Evolutionary conservation across 495 filamentous ascomycete genomes (phyloP).

Genomic region (Annulohypoxylon stygium): DNA sequence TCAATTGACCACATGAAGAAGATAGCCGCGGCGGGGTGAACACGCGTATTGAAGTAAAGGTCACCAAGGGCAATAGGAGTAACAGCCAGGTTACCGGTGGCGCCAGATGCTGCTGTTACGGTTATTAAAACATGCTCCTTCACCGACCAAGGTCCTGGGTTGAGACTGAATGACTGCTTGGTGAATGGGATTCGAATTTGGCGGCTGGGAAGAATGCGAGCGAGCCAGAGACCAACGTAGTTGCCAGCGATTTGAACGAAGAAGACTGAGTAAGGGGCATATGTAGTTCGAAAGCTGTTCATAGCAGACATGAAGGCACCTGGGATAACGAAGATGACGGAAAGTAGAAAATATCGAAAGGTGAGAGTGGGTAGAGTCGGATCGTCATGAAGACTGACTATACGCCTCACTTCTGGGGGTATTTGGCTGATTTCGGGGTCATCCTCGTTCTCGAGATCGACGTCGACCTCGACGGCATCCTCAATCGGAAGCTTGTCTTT

Average conservation of each 20-base stretch:
- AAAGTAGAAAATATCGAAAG: constrained; percentile 69
- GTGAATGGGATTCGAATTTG: constrained; percentile 63
- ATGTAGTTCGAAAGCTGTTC: constrained; percentile 66
- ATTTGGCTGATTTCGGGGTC: constrained; percentile 63
- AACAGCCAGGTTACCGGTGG: constrained; percentile 64
- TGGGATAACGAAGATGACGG: constrained; percentile 64
- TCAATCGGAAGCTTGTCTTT: constrained; percentile 47
- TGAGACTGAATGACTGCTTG: constrained; percentile 63
- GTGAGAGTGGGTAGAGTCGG: constrained; percentile 65
- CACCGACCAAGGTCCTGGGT: constrained; percentile 68
- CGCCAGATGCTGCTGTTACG: constrained; percentile 67
- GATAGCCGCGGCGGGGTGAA: constrained; percentile 64
- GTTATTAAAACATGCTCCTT: constrained; percentile 71
- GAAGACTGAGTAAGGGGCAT: constrained; percentile 69
- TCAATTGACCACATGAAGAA: constrained; percentile 72
- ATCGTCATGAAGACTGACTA: constrained; percentile 67
- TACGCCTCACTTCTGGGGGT: constrained; percentile 63
- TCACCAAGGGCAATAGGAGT: constrained; percentile 65
- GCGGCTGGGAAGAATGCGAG: constrained; percentile 62
- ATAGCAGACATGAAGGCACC: constrained; percentile 68
- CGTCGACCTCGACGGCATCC: constrained; percentile 52
- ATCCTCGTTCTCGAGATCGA: constrained; percentile 54
- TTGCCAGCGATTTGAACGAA: constrained; percentile 70
- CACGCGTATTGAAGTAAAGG: constrained; percentile 64
- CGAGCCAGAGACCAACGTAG: constrained; percentile 68